phyloP scores from a whole-genome alignment of 768 basidiomycete species.

The Agrocybe pediades region DNA sequence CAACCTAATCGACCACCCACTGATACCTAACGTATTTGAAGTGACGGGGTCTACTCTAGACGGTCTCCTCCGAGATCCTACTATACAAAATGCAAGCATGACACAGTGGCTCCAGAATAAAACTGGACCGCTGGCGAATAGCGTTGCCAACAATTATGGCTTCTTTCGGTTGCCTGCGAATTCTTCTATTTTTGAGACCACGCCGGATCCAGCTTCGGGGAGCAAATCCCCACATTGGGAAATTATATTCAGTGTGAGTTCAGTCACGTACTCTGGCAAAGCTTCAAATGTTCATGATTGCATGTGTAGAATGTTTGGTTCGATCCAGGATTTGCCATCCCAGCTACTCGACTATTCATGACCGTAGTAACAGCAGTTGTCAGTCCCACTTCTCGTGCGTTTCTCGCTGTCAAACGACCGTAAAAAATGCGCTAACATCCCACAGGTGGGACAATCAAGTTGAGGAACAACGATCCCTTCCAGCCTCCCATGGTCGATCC shows the following conservation, averaged over 20 bases:
- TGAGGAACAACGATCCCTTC: conserved; percentile 48
- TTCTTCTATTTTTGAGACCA: conserved; percentile 17
- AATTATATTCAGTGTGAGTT: conserved; percentile 30
- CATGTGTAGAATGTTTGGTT: conserved; percentile 16
- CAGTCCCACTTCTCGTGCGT: conserved; percentile 38
- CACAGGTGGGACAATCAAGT: conserved; percentile 33
- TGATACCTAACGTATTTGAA: conserved; percentile 17
- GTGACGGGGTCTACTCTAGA: conserved; percentile 4
- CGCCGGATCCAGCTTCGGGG: conserved; percentile 30
- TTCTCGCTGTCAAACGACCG: not conserved
- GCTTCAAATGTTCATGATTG: not conserved
- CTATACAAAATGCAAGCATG: conserved; percentile 3
- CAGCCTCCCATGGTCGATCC: conserved; percentile 51
- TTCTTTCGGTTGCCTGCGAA: conserved; percentile 26
- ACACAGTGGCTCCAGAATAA: conserved; percentile 26
- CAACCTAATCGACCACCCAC: conserved; percentile 22
- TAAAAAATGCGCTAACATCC: not conserved
- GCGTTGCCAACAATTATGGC: conserved; percentile 18
- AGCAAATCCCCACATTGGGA: conserved; percentile 33
- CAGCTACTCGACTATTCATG: conserved; percentile 32
- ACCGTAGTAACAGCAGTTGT: conserved; percentile 27
- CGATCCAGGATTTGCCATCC: conserved; percentile 13
- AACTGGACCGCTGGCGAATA: conserved; percentile 24
- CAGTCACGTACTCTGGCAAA: not conserved
- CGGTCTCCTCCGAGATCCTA: not conserved